phyloP scores from a whole-genome alignment of 805 yeast genomes.

The Wickerhamomyces bisporus region DNA sequence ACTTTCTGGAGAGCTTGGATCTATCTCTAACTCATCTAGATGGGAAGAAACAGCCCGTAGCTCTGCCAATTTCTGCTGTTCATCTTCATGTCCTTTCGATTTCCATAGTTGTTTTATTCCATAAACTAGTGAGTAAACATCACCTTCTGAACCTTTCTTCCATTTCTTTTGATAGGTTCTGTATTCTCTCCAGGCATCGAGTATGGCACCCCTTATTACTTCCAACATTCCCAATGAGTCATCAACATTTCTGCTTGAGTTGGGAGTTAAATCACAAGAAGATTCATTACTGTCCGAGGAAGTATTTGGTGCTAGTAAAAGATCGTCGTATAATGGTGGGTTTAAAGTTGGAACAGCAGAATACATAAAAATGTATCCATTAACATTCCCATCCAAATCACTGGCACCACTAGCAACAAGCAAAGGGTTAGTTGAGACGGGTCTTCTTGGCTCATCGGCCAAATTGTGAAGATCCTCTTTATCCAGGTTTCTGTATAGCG shows the following conservation, averaged over 20 bases:
- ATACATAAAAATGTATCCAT: constrained; percentile 68
- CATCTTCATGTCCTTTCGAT: constrained; percentile 26
- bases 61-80: constrained; percentile 26
- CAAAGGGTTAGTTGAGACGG: constrained; percentile 61
- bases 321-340: constrained; percentile 53
- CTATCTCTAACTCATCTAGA: constrained; percentile 27
- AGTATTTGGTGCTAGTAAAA: constrained; percentile 12
- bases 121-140: constrained; percentile 54
- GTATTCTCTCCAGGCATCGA: constrained; percentile 73
- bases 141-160: constrained; percentile 64
- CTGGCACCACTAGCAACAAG: constrained; percentile 76
- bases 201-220: constrained; percentile 49
- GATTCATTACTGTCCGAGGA: constrained; percentile 4
- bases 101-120: constrained; percentile 58
- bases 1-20: constrained; percentile 33
- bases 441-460: constrained; percentile 56
- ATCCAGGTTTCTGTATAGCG: constrained; percentile 57
- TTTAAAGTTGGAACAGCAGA: constrained; percentile 58
- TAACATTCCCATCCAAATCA: constrained; percentile 69
- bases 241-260: constrained; percentile 5
- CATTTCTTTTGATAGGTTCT: constrained; percentile 48
- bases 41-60: constrained; percentile 25
- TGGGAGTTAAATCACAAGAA: constrained; percentile 3
- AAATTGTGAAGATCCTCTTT: constrained; percentile 54
- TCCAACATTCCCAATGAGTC: constrained; percentile 26